Percentiles rank a stretch among this genome's conserved stretches.
phyloP scores from a whole-genome alignment of 169 alveolate genomes.

The Cryptosporidium sp. region DNA sequence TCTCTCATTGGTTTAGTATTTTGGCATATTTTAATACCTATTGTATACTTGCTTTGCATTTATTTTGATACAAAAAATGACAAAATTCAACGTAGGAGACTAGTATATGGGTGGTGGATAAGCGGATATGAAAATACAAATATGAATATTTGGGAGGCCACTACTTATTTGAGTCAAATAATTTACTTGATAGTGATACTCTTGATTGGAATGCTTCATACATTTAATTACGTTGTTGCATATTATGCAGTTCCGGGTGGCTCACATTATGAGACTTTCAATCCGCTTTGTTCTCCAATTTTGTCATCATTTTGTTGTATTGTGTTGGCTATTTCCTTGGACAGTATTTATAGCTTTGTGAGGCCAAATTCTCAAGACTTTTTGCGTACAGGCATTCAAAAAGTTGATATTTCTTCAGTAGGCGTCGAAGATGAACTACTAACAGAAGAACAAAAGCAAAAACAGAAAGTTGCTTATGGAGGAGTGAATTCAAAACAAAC shows the following conservation, averaged over 20 bases:
- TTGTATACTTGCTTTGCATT: slow-evolving; percentile 27
- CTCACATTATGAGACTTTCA: slow-evolving; percentile 25
- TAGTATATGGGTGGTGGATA: slow-evolving; percentile 74
- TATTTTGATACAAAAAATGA: slow-evolving; percentile 37
- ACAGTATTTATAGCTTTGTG: slow-evolving; percentile 10
- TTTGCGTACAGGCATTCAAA: background rate
- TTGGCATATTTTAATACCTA: slow-evolving; percentile 57
- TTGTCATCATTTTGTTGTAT: slow-evolving; percentile 18
- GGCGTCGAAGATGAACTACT: slow-evolving; percentile 37
- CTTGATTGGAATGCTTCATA: background rate
- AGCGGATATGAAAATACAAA: slow-evolving; percentile 62
- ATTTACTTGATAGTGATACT: slow-evolving; percentile 17
- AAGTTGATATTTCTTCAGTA: background rate
- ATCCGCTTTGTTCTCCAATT: slow-evolving; percentile 18
- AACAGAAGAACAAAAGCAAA: slow-evolving; percentile 53
- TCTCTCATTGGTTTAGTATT: background rate
- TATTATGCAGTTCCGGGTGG: slow-evolving; percentile 72
- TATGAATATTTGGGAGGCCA: slow-evolving; percentile 40
- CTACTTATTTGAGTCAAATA: slow-evolving; percentile 38
- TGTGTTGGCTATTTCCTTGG: slow-evolving; percentile 15
- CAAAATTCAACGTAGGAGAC: slow-evolving; percentile 49
- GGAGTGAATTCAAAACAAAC: slow-evolving; percentile 33
- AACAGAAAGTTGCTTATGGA: slow-evolving; percentile 63
- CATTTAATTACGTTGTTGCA: slow-evolving; percentile 4
- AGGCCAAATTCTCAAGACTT: slow-evolving; percentile 50